These are phyloP conservation scores for Botrytis sinoallii DNA, from an alignment of 2,329 filamentous ascomycete species.

Conservation along the genomic window DNA sequence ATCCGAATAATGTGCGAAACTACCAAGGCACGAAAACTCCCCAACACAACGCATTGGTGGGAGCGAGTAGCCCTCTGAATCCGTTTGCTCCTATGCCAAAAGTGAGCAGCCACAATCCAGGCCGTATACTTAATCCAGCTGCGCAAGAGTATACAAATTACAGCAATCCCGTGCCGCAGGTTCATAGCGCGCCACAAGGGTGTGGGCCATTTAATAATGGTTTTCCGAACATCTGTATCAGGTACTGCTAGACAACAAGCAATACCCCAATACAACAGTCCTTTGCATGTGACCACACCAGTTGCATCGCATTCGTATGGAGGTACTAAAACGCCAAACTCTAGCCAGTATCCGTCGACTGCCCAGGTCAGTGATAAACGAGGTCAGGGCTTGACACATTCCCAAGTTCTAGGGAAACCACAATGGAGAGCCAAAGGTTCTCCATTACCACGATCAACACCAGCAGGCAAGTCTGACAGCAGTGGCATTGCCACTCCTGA, in stretches of 20 bases:
- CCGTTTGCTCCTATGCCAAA: background rate
- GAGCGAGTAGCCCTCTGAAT: background rate
- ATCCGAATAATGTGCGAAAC: no score
- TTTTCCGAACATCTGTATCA: background rate
- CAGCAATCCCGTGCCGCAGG: accelerated
- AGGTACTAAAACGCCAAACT: accelerated
- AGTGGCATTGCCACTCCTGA: background rate
- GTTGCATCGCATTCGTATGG: accelerated
- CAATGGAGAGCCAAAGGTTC: accelerated
- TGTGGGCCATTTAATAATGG: background rate
- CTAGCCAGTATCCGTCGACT: background rate
- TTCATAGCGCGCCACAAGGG: background rate
- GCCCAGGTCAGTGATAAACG: background rate
- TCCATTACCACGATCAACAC: no score
- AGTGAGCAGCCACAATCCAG: background rate
- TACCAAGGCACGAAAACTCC: background rate
- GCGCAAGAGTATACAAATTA: background rate
- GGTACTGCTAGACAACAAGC: background rate
- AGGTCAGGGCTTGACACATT: background rate
- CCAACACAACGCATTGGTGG: background rate
- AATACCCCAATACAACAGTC: background rate
- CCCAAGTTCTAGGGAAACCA: no score
- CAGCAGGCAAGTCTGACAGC: background rate
- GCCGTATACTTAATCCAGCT: background rate
- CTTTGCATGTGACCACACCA: background rate